Evolutionary conservation across 805 yeast genomes (phyloP).

Genomic region (Myxozyma vanderwaltii): DNA sequence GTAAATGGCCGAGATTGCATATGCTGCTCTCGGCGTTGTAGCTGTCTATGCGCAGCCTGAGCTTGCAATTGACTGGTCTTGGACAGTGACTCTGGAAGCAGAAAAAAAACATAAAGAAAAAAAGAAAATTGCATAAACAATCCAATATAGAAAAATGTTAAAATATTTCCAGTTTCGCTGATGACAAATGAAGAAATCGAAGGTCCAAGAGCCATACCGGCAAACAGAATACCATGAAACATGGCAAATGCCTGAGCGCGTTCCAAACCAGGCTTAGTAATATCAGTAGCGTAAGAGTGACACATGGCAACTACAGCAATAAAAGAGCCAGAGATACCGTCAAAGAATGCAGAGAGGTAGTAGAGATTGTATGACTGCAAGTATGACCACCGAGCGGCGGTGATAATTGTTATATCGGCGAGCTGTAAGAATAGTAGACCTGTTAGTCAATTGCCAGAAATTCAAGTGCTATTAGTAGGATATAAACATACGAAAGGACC

Average conservation of each 20-base stretch:
- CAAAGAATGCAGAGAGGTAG: slow-evolving; percentile 17
- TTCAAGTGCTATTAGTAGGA: too few species aligned
- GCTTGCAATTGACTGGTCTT: slow-evolving; percentile 8
- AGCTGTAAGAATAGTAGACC: not conserved
- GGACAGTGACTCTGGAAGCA: slow-evolving; percentile 26
- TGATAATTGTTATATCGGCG: slow-evolving; percentile 16
- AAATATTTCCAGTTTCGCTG: slow-evolving; percentile 16
- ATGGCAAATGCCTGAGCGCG: slow-evolving; percentile 27
- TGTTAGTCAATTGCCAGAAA: not conserved
- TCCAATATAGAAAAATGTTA: slow-evolving; percentile 24
- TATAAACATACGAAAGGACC: slow-evolving; percentile 25
- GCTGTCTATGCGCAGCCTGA: slow-evolving; percentile 8
- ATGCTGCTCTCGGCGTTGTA: slow-evolving; percentile 1
- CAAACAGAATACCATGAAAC: slow-evolving; percentile 24
- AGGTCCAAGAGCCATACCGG: slow-evolving; percentile 28
- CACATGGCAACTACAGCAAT: slow-evolving; percentile 27
- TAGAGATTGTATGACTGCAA: slow-evolving; percentile 24
- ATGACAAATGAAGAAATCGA: slow-evolving; percentile 17
- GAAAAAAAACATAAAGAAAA: slow-evolving; percentile 8
- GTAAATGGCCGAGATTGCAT: not conserved
- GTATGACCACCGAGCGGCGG: slow-evolving; percentile 14
- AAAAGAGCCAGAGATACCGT: slow-evolving; percentile 25
- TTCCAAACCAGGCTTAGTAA: slow-evolving; percentile 18
- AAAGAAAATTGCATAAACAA: slow-evolving; percentile 12
- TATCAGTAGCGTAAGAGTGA: slow-evolving; percentile 29